Evolutionary conservation across 192 early-diverging fungal genomes (phyloP), one percentile per base, ranked within the genome.

Genomic region (Jimgerdemannia lactiflua): DNA sequence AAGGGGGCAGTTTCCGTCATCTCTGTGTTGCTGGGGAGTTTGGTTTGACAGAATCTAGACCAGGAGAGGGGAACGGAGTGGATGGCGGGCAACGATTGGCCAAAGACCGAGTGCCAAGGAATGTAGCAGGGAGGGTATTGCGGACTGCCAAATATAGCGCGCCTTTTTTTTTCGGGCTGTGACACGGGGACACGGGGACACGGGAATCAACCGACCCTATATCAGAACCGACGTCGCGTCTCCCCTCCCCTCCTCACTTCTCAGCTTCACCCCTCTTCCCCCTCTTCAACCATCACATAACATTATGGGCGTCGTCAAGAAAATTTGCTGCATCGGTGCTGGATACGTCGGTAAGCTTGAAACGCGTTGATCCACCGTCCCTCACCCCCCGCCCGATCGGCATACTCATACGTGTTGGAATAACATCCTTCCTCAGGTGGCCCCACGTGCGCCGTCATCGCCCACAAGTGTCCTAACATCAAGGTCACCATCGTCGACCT

Each of bases 291-390:
- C 65, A 43, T 7, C 39, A 20, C 40, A 64, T 4, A 66, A 73
- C 39, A 17, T 9, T 4, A 73, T 73, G 72, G 9, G 67, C 43
- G 17, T 81, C 67, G 77, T 78, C 65, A 87, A 83, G 69, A 93
- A 92, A 80, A 95, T 98, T 70, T 96, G 95, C 86, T 98, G 95
- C 80, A 93, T 98, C 79, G 96, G 96, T 73, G 96, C 96, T 71
- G 96, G 96, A 70, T 98, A 98, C 84, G 95, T 98, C 64, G 96
- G 96, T 94, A 84, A 75, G 90, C 83, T 63, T 63, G 67, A 29
- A 29, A 29, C 29, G 29, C 29, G 49, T 59, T 14, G 14, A 59
- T 14, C 49, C 49, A 10, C 8, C 11, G 49, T 11, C 49, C 49
- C 49, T 14, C 49, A 6, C 49, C 49, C 49, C 49, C 49, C 49